phyloP scores from a whole-genome alignment of 2,329 filamentous ascomycete species.

The Sarocladium strictum region DNA sequence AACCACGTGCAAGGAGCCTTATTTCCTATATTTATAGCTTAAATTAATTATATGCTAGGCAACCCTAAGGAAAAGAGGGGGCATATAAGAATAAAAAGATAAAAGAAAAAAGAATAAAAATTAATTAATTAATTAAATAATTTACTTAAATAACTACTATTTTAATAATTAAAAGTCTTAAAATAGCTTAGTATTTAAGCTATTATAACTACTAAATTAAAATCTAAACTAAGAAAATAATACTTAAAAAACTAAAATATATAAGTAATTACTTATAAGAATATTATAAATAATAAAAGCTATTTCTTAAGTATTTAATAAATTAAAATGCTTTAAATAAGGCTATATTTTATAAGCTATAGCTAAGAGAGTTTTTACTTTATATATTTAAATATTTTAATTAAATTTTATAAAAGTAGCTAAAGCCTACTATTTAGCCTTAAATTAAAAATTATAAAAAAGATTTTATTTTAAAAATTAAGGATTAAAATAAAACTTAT shows the following conservation, averaged over 20 bases:
- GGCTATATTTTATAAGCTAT: background rate
- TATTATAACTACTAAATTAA: background rate
- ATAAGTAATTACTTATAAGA: background rate
- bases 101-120: too few species aligned
- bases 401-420: background rate
- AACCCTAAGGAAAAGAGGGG: too few species aligned
- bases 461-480: background rate
- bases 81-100: too few species aligned
- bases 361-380: background rate
- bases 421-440: background rate
- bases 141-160: too few species aligned
- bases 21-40: too few species aligned
- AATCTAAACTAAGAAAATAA: background rate
- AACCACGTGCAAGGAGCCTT: too few species aligned
- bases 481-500: background rate
- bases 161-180: too few species aligned
- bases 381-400: background rate
- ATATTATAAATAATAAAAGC: background rate
- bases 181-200: slow-evolving; percentile 14
- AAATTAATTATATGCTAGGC: too few species aligned
- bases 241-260: background rate
- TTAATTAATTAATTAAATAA: too few species aligned
- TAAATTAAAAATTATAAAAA: background rate
- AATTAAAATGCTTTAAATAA: background rate
- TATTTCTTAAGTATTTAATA: background rate